Evolutionary conservation across 192 early-diverging fungal genomes (phyloP).

Genomic region (Podila horticola): DNA sequence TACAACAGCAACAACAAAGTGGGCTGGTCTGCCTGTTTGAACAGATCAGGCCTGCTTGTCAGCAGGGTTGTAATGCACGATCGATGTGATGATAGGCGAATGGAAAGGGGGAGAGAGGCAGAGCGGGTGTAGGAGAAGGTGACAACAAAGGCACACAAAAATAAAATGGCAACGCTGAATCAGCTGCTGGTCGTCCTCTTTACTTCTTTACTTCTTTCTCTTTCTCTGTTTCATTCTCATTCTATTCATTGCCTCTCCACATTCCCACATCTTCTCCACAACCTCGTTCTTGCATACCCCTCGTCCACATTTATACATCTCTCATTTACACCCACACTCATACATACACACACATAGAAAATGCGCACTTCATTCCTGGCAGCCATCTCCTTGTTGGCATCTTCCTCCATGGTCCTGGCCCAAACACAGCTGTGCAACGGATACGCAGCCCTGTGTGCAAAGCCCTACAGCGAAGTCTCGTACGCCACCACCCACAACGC

Average conservation of each 20-base stretch:
- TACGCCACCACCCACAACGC: constrained; percentile 82
- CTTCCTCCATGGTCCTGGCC: constrained; percentile 1
- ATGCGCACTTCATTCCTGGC: constrained; percentile 38
- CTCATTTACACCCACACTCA: neutral
- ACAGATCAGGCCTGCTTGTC: too few relatives aligned
- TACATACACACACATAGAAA: neutral
- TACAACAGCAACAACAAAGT: too few relatives aligned
- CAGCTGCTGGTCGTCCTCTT: neutral
- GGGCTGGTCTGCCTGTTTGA: too few relatives aligned
- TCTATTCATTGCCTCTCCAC: neutral
- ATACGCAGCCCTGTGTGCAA: constrained; percentile 70
- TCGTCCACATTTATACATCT: neutral
- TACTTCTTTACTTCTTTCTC: neutral
- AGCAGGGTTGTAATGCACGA: too few relatives aligned
- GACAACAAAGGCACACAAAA: neutral
- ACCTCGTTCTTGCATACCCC: neutral
- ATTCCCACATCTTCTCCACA: neutral
- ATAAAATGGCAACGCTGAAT: neutral
- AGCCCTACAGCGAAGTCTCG: constrained; percentile 69
- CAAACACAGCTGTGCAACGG: constrained; percentile 69
- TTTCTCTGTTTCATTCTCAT: neutral
- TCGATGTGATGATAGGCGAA: too few relatives aligned
- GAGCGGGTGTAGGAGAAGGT: too few relatives aligned
- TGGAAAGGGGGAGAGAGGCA: too few relatives aligned
- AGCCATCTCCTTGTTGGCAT: constrained; percentile 12